Conservation (phyloP, 2,329 filamentous ascomycete genomes). For the Fusarium sp. region DNA sequence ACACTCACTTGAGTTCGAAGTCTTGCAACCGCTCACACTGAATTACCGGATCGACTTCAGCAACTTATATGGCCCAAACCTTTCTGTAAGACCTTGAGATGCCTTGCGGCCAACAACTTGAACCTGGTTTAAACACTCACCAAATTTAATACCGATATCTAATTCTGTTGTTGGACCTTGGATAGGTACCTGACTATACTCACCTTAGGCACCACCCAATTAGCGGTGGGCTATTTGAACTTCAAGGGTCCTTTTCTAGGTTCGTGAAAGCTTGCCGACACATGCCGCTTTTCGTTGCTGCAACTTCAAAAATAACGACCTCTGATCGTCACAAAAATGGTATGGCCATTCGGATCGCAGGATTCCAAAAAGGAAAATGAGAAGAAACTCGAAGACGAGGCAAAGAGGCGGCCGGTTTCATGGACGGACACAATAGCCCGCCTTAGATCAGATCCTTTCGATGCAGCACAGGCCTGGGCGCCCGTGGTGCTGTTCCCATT, state of each 20-base stretch:
- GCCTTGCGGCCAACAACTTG: not conserved
- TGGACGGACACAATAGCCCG: slow-evolving; percentile 56
- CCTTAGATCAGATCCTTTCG: slow-evolving; percentile 47
- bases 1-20: not conserved
- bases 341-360: slow-evolving; percentile 57
- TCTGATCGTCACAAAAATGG: slow-evolving; percentile 53
- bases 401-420: slow-evolving; percentile 48
- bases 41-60: not conserved
- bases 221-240: slow-evolving; percentile 34
- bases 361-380: slow-evolving; percentile 42
- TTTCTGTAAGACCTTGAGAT: not conserved
- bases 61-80: not conserved
- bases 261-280: slow-evolving; percentile 9
- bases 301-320: slow-evolving; percentile 43
- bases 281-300: slow-evolving; percentile 29
- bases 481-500: slow-evolving; percentile 55
- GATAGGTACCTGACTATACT: not conserved
- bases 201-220: slow-evolving; percentile 46
- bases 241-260: slow-evolving; percentile 33
- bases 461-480: slow-evolving; percentile 56
- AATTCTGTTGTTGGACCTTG: not conserved
- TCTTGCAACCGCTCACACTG: not conserved
- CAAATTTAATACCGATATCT: not conserved
- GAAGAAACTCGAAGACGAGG: slow-evolving; percentile 33
- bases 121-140: not conserved